Conservation (phyloP, 768 basidiomycete species). For the Rhizopogon vinicolor region DNA sequence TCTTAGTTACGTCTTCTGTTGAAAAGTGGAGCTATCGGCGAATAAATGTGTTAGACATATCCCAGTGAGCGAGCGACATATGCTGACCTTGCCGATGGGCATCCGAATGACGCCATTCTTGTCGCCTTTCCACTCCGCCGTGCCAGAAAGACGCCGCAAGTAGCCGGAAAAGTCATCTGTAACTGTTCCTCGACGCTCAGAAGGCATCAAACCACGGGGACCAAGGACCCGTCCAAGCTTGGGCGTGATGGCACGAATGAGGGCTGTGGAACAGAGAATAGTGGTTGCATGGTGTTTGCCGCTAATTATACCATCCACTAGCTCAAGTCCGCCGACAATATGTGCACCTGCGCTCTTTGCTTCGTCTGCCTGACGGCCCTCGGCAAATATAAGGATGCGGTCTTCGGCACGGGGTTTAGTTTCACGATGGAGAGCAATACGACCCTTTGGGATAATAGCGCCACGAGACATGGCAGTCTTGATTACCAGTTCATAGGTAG, state of each 20-base stretch:
- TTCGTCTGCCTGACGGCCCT: conserved; percentile 75
- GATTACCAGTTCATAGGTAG: conserved; percentile 77
- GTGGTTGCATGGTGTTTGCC: conserved; percentile 74
- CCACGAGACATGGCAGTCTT: conserved; percentile 78
- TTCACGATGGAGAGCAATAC: conserved; percentile 80
- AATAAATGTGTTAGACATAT: conserved; percentile 1
- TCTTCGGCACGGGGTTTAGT: conserved; percentile 67
- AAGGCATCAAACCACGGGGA: conserved; percentile 94
- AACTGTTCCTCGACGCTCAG: conserved; percentile 89
- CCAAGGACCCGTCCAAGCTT: conserved; percentile 78
- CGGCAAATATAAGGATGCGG: conserved; percentile 90
- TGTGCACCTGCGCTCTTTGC: conserved; percentile 87
- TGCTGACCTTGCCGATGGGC: conserved; percentile 70
- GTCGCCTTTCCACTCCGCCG: conserved; percentile 93
- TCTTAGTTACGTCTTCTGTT: conserved; percentile 69
- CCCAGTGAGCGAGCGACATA: background rate
- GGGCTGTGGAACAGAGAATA: conserved; percentile 76
- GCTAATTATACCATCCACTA: conserved; percentile 77
- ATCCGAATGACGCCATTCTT: conserved; percentile 79
- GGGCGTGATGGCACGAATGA: conserved; percentile 75
- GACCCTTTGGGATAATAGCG: conserved; percentile 82
- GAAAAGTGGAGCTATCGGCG: conserved; percentile 63
- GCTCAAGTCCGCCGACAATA: conserved; percentile 84
- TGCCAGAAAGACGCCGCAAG: conserved; percentile 73
- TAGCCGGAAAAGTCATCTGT: conserved; percentile 84